phyloP scores from a whole-genome alignment of 2,329 filamentous ascomycete genomes.

The Aspergillus caelatus region DNA sequence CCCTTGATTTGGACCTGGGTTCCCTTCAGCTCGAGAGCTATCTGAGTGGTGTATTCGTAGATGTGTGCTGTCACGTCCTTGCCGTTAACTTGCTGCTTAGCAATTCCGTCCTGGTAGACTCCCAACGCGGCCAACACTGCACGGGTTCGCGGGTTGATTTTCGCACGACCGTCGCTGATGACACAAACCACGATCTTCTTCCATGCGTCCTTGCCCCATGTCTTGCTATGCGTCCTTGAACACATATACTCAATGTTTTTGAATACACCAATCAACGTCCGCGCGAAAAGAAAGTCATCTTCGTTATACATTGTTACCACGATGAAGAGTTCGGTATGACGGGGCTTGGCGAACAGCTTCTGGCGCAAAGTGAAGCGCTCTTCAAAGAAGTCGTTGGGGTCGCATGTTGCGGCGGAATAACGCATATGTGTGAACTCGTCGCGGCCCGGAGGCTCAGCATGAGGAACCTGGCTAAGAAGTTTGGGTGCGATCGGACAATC shows the following conservation, averaged over 20 bases:
- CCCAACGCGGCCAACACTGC: constrained; percentile 90
- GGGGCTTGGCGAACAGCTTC: constrained; percentile 85
- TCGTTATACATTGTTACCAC: constrained; percentile 99
- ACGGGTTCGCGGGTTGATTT: constrained; percentile 91
- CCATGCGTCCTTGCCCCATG: constrained; percentile 98
- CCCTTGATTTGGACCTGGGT: constrained; percentile 82
- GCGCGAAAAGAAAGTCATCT: constrained; percentile 91
- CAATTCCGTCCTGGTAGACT: constrained; percentile 97
- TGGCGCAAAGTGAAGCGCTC: constrained; percentile 91
- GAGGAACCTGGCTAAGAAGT: constrained; percentile 82
- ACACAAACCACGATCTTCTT: constrained; percentile 99
- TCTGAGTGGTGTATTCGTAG: constrained; percentile 70
- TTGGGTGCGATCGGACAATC: constrained; percentile 93
- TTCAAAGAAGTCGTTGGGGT: constrained; percentile 83
- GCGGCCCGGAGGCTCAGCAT: constrained; percentile 76
- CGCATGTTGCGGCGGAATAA: constrained; percentile 92
- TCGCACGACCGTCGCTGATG: constrained; percentile 93
- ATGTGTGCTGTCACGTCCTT: constrained; percentile 97
- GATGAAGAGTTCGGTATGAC: constrained; percentile 94
- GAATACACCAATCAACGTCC: constrained; percentile 95
- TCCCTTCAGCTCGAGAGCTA: constrained; percentile 84
- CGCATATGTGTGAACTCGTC: constrained; percentile 79
- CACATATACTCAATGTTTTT: constrained; percentile 99
- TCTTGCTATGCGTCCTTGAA: constrained; percentile 87
- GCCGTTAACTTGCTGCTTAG: constrained; percentile 94